phyloP scores from a whole-genome alignment of 2,329 filamentous ascomycete species.

The Stachybotrys chlorohalonatus region DNA sequence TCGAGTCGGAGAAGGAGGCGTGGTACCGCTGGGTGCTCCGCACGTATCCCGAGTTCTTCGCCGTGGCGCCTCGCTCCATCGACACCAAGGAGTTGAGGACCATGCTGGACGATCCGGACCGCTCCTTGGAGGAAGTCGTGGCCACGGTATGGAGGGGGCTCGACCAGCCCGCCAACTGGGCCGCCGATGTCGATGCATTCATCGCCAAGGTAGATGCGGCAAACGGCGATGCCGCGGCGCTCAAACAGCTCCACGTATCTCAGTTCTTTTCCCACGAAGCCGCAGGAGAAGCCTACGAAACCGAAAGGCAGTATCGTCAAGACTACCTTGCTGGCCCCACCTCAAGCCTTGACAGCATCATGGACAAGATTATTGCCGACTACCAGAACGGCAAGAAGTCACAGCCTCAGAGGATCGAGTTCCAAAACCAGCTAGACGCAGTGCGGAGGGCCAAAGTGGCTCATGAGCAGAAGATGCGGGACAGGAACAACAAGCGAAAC shows the following conservation, averaged over 20 bases:
- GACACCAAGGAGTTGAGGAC: slow-evolving; percentile 22
- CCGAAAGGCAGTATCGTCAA: slow-evolving; percentile 30
- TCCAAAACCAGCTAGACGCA: slow-evolving; percentile 32
- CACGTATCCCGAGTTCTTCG: slow-evolving; percentile 28
- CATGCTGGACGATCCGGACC: slow-evolving; percentile 27
- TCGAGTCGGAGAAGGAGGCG: slow-evolving; percentile 40
- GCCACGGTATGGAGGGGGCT: slow-evolving; percentile 25
- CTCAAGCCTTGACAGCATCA: slow-evolving; percentile 21
- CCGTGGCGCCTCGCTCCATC: slow-evolving; percentile 17
- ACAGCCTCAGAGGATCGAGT: slow-evolving; percentile 27
- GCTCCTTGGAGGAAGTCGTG: slow-evolving; percentile 26
- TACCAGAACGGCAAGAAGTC: slow-evolving; percentile 18
- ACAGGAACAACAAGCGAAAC: slow-evolving; percentile 22
- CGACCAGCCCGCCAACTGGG: slow-evolving; percentile 22
- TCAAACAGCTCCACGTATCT: slow-evolving; percentile 29
- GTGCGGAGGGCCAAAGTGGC: slow-evolving; percentile 38
- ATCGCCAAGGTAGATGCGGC: slow-evolving; percentile 21
- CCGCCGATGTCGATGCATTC: slow-evolving; percentile 21
- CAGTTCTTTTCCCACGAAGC: slow-evolving; percentile 30
- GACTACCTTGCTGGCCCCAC: slow-evolving; percentile 17
- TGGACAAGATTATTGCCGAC: slow-evolving; percentile 22
- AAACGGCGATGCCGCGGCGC: slow-evolving; percentile 18
- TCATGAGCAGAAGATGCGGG: slow-evolving; percentile 34
- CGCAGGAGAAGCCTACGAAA: slow-evolving; percentile 21
- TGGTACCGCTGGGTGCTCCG: slow-evolving; percentile 41